Evolutionary conservation across 192 early-diverging fungal species (phyloP).

Genomic region (Entomortierella chlamydospora): DNA sequence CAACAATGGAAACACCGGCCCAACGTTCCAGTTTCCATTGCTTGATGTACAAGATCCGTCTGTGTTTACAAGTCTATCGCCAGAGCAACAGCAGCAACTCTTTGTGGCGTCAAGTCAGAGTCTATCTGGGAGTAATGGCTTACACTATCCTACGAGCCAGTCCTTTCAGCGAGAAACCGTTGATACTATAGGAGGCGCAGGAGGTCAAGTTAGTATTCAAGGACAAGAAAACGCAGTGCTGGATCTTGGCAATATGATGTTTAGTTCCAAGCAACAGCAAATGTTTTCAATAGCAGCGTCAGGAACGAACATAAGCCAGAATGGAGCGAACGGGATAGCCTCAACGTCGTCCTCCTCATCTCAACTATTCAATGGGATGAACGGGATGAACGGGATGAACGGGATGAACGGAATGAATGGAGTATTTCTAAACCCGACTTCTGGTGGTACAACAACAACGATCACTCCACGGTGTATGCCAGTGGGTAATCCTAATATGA

Average conservation of each 20-base stretch:
- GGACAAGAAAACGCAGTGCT: conserved; percentile 1
- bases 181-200: background rate
- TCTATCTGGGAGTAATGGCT: background rate
- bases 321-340: background rate
- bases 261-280: conserved; percentile 6
- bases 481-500: background rate
- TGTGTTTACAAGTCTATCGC: conserved; percentile 18
- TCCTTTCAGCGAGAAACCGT: background rate
- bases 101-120: conserved; percentile 32
- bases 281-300: conserved; percentile 13
- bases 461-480: too few species aligned
- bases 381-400: background rate
- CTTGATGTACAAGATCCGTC: conserved; percentile 25
- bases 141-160: background rate
- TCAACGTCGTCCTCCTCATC: background rate
- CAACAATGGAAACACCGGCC: background rate
- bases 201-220: background rate
- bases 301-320: background rate
- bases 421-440: background rate
- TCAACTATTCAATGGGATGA: background rate
- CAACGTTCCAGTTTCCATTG: background rate
- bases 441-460: too few species aligned
- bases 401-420: too few species aligned
- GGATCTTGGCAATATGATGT: conserved; percentile 12
- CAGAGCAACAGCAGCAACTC: conserved; percentile 33